Evolutionary conservation across 2,329 filamentous ascomycete genomes (phyloP), one percentile per base, ranked within the genome.

Genomic region (Phaeophleospora eucalypticola): DNA sequence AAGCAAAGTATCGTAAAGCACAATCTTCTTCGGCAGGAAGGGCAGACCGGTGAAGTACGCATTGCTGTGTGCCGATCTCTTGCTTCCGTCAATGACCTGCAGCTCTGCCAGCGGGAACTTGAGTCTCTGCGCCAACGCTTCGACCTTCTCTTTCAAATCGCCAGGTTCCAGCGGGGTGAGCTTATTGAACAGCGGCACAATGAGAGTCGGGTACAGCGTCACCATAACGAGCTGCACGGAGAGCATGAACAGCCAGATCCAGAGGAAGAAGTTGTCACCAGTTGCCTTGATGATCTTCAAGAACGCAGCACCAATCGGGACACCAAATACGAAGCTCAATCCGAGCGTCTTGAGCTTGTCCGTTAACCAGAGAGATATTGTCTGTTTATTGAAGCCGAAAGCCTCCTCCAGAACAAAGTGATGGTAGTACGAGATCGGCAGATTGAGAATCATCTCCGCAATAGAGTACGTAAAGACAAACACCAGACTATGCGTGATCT

Each of bases 11-110:
- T 98, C 93, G 68, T 95, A 98, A 65, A 98, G 94, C 63, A 98
- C 93, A 74, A 98, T 98, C 75, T 97, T 94, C 76, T 97, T 94
- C 80, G 97, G 97, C 80, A 96, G 96, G 90, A 91, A 98, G 35
- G 93, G 93, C 46, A 98, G 80, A 51, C 93, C 93, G 61, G 94
- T 96, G 74, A 98, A 98, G 71, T 94, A 95, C 16, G 88, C 87
- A 64, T 95, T 95, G 72, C 85, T 89, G 72, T 95, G 88, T 18
- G 87, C 86, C 65, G 84, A 89, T 59, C 88, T 80, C 75, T 91
- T 91, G 73, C 86, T 90, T 41, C 88, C 89, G 65, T 95, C 88
- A 62, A 98, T 98, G 63, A 97, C 90, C 65, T 95, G 89, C 36
- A 98, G 79, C 65, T 97, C 89, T 53, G 86, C 83, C 21, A 98